Conservation (phyloP, 768 basidiomycete species). For the Hydnomerulius pinastri region DNA sequence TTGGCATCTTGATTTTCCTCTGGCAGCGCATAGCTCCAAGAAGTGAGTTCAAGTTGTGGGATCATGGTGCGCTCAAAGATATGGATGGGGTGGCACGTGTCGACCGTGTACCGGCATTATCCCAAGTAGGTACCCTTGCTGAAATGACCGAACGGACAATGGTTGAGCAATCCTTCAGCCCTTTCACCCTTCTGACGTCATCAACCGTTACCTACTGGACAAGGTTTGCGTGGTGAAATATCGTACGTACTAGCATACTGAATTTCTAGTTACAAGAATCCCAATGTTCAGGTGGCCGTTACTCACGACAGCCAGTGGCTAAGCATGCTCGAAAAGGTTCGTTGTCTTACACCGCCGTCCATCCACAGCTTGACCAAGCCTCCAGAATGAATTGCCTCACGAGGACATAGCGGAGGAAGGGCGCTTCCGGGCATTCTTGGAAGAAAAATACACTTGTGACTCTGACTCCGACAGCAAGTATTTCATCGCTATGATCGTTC, state of each 20-base stretch:
- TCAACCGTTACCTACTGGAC: conserved; percentile 4
- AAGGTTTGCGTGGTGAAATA: background rate
- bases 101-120: background rate
- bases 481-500: background rate
- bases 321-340: background rate
- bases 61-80: too few species aligned
- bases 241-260: background rate
- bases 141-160: background rate
- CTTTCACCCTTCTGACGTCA: conserved; percentile 10
- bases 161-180: background rate
- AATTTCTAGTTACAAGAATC: background rate
- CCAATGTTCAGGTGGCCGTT: conserved; percentile 1
- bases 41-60: too few species aligned
- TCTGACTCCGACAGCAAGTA: background rate
- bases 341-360: background rate
- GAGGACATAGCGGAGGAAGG: background rate
- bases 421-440: background rate
- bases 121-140: background rate
- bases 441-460: background rate
- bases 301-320: conserved; percentile 13
- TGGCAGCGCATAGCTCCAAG: too few species aligned
- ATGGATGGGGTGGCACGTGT: too few species aligned
- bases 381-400: background rate
- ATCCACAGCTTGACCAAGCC: background rate
- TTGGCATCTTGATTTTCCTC: too few species aligned